Base-by-base conservation (phyloP, 495 filamentous ascomycete genomes). In the Chaetomium cochliodes region DNA sequence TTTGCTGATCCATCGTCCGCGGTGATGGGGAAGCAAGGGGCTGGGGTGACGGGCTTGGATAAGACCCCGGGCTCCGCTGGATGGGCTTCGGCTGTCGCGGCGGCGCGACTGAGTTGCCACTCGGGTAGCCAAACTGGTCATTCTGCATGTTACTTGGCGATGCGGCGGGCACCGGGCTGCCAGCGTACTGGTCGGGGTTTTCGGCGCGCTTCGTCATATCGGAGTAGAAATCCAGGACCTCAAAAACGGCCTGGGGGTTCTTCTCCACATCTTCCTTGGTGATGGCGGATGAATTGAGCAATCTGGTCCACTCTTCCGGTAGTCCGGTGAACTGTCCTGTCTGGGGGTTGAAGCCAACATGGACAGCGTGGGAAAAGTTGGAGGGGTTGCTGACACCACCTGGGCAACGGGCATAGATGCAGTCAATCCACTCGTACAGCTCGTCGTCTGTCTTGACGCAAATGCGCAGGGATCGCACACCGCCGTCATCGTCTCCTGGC, bases 321-420 rank as follows among this genome's bases (percentile, higher is more conserved):
- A 98, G 77, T 22, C 96, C 94, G 22, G 93, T 89, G 68, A 98
- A 98, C 58, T 91, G 92, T 26, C 96, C 96, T 13, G 90, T 93
- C 46, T 89, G 85, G 25, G 93, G 92, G 73, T 98, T 96, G 75
- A 98, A 98, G 49, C 93, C 96, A 68, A 98, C 94, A 74, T 98
- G 94, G 39, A 98, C 92, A 20, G 92, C 88, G 74, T 98, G 94
- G 23, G 88, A 90, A 77, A 98, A 98, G 76, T 97, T 96, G 60
- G 96, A 97, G 4, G 94, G 94, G 75, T 97, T 97, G 78, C 93
- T 97, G 11, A 98, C 96, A 64, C 94, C 94, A 53, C 94, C 93
- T 2, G 94, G 94, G 73, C 92, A 97, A 65, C 94, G 88, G 64
- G 92, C 91, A 73, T 97, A 97, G 66, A 98, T 94, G 74, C 90